A percentile compares a stretch with the other conserved stretches of the same genome.
Evolutionary conservation across 2,329 filamentous ascomycete genomes (phyloP).

Genomic region (Sporothrix protearum): DNA sequence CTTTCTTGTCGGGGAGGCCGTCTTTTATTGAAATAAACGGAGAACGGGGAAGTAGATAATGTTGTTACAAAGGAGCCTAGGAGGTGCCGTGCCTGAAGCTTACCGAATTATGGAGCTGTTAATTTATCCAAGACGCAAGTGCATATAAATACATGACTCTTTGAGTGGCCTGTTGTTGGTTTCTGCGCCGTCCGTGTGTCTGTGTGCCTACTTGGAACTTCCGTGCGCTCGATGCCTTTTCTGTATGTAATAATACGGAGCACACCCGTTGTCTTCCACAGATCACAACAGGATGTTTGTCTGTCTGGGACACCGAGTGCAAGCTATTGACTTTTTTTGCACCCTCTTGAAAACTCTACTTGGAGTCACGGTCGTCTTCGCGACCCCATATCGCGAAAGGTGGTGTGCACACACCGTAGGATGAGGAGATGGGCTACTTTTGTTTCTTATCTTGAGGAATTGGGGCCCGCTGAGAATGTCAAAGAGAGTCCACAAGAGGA

Average conservation of each 20-base stretch:
- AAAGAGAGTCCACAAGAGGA: background rate
- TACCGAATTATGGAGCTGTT: background rate
- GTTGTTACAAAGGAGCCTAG: background rate
- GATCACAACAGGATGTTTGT: background rate
- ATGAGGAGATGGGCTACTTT: background rate
- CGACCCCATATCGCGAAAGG: background rate
- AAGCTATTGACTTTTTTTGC: background rate
- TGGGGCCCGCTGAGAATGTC: background rate
- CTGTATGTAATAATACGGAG: background rate
- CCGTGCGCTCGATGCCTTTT: background rate
- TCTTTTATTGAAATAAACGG: conserved; percentile 1
- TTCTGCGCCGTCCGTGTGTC: background rate
- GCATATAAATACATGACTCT: background rate
- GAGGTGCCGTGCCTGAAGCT: background rate
- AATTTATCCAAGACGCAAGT: background rate
- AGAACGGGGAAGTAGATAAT: background rate
- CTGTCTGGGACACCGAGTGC: background rate
- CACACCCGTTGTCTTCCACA: background rate
- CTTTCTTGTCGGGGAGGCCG: conserved; percentile 4
- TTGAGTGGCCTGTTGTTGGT: background rate
- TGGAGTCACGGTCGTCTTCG: background rate
- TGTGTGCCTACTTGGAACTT: background rate
- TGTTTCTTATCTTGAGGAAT: conserved; percentile 7
- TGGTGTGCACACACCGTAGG: too few relatives aligned
- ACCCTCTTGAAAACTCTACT: background rate